Percentiles rank a stretch among this genome's conserved stretches.
Evolutionary conservation across 2,329 filamentous ascomycete genomes (phyloP).

Genomic region (Zelopaecilomyces penicillatus): DNA sequence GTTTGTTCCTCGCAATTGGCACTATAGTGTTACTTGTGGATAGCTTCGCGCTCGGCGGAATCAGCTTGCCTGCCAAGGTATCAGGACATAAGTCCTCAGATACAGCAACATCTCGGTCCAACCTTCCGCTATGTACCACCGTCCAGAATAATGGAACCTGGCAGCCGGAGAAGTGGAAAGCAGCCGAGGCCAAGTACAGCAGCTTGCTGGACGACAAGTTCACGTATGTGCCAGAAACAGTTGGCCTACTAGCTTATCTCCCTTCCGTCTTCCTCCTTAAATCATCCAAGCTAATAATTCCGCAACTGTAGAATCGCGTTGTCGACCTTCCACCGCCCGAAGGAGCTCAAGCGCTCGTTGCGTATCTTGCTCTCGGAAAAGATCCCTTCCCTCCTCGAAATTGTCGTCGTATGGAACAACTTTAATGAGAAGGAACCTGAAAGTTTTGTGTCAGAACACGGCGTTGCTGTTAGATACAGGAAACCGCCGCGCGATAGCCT

Average conservation of each 20-base stretch:
- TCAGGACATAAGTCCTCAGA: background rate
- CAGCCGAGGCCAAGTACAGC: slow-evolving; percentile 16
- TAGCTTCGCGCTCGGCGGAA: background rate
- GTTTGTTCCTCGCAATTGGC: slow-evolving; percentile 4
- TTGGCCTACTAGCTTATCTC: background rate
- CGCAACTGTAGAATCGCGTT: slow-evolving; percentile 24
- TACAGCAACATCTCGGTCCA: background rate
- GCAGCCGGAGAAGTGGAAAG: slow-evolving; percentile 3
- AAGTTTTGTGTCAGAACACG: slow-evolving; percentile 20
- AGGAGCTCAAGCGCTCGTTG: slow-evolving; percentile 25
- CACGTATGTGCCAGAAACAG: slow-evolving; percentile 17
- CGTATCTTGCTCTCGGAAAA: slow-evolving; percentile 17
- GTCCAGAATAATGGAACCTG: background rate
- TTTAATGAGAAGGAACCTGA: slow-evolving; percentile 21
- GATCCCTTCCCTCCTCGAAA: slow-evolving; percentile 28
- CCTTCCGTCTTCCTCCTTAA: background rate
- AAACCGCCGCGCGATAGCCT: slow-evolving; percentile 24
- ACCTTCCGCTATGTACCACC: slow-evolving; percentile 4
- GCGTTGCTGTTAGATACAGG: slow-evolving; percentile 26
- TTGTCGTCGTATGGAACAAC: slow-evolving; percentile 32
- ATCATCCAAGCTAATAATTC: background rate
- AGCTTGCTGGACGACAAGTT: slow-evolving; percentile 22
- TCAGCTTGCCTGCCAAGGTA: background rate
- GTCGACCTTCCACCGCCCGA: slow-evolving; percentile 28
- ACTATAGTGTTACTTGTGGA: slow-evolving; percentile 5